Base-by-base conservation (phyloP, 2,329 filamentous ascomycete species). In the Exophiala bonariae region DNA sequence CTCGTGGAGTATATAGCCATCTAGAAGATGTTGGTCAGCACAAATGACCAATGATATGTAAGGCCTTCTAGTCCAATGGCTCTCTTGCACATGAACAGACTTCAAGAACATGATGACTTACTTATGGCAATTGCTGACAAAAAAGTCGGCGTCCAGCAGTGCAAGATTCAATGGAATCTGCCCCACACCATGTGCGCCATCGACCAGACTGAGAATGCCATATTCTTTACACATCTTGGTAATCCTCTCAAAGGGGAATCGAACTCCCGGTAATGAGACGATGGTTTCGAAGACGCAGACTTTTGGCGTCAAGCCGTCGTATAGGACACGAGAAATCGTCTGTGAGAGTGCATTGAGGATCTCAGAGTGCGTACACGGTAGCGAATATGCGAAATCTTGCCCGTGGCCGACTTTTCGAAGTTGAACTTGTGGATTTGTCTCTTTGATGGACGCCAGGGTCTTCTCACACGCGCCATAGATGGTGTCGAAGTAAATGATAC, bases 101-200 rank as follows among this genome's bases (percentile, higher is more conserved):
- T 4, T 14, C 1, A 47, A 55, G 11, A 19, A 30, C 22, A 23
- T 16, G 31, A 32, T 17, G 14, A 44, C 61, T 49, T 54, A 71
- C 65, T 95, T 95, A 72, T 95, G 88, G 59, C 83, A 88, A 65
- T 96, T 96, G 45, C 78, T 85, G 11, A 92, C 79, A 61, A 95
- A 88, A 70, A 95, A 96, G 66, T 96, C 91, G 0, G 89, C 84
- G 53, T 90, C 80, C 2, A 90, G 70, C 3, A 69, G 65, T 0
- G 63, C 55, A 11, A 96, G 68, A 65, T 95, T 80, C 6, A 96
- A 66, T 1, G 78, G 74, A 6, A 96, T 76, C 67, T 93, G 86
- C 2, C 92, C 92, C 18, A 95, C 71, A 1, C 86, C 85, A 67
- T 97, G 92, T 0, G 92, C 92, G 13, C 81, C 91, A 63, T 97